Percentiles rank a stretch among this genome's conserved stretches.
These are phyloP conservation scores for Mycena alexandri DNA, from an alignment of 768 basidiomycete genomes.

Conservation along the genomic window DNA sequence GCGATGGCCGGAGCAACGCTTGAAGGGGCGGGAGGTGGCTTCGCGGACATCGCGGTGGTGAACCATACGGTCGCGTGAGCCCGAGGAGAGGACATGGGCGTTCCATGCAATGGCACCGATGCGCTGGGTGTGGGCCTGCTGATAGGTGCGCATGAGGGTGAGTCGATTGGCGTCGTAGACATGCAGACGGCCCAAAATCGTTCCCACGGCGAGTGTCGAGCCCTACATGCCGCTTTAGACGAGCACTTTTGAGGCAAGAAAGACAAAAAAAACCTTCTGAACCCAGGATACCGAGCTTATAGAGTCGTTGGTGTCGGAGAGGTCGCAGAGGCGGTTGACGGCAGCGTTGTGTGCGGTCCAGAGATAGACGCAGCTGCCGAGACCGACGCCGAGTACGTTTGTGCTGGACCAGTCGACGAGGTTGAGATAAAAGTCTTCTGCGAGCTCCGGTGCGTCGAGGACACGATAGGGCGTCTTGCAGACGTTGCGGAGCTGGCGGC, in stretches of 20 bases:
- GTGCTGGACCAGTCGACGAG: constrained; percentile 97
- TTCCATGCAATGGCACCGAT: constrained; percentile 98
- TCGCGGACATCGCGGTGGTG: constrained; percentile 95
- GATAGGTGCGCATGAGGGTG: constrained; percentile 83
- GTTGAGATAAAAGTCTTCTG: constrained; percentile 98
- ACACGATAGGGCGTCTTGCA: constrained; percentile 98
- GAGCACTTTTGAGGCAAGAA: not conserved
- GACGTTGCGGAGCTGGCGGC: constrained; percentile 83
- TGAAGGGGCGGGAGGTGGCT: constrained; percentile 71
- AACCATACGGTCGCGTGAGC: constrained; percentile 91
- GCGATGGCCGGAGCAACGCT: constrained; percentile 78
- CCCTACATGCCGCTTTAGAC: constrained; percentile 58
- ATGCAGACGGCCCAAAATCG: constrained; percentile 87
- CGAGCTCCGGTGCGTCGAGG: constrained; percentile 95
- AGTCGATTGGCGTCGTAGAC: constrained; percentile 93
- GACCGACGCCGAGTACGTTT: constrained; percentile 94
- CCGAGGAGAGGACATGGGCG: constrained; percentile 85
- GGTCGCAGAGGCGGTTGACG: constrained; percentile 92
- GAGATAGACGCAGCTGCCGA: constrained; percentile 93
- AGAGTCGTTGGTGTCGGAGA: constrained; percentile 73
- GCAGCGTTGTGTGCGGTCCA: constrained; percentile 96
- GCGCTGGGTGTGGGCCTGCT: constrained; percentile 86
- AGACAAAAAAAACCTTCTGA: constrained; percentile 61
- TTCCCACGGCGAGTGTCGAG: constrained; percentile 92
- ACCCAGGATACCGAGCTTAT: constrained; percentile 96